phyloP scores from a whole-genome alignment of 371 early-diverging fungal species.

The Mortierella sp. region DNA sequence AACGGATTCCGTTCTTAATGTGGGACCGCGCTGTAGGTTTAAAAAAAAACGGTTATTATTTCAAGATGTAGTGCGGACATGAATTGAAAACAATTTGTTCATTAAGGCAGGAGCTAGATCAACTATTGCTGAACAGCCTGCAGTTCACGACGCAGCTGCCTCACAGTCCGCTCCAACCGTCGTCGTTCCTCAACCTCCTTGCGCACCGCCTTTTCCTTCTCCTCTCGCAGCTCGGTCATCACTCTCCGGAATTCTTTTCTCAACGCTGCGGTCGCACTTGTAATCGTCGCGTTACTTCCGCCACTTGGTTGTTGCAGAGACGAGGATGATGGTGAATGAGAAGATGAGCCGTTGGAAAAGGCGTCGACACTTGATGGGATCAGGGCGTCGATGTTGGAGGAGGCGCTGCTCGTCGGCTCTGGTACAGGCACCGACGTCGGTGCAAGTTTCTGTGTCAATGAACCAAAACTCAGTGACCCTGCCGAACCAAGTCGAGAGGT shows the following conservation, averaged over 20 bases:
- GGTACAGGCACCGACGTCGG: no score
- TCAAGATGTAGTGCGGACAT: not conserved
- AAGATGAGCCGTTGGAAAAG: not conserved
- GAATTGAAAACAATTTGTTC: not conserved
- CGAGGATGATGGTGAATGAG: not conserved
- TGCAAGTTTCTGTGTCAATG: conserved; percentile 12
- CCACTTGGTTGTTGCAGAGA: not conserved
- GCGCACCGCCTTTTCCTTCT: conserved; percentile 61
- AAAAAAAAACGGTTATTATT: not conserved
- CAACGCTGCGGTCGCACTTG: conserved; percentile 61
- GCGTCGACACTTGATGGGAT: conserved; percentile 14
- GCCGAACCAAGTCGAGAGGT: conserved; percentile 20
- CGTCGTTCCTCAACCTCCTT: conserved; percentile 59
- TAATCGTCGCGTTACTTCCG: conserved; percentile 19
- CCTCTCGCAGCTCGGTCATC: conserved; percentile 63
- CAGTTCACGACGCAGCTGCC: conserved; percentile 63
- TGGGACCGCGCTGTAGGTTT: no score
- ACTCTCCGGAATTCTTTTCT: conserved; percentile 70
- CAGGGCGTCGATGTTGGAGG: conserved; percentile 14
- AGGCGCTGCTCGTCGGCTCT: not conserved
- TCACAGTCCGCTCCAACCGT: conserved; percentile 59
- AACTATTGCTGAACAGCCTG: conserved; percentile 28
- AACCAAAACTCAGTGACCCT: conserved; percentile 30
- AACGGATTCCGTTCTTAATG: no score
- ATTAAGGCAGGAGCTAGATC: not conserved